phyloP scores from a whole-genome alignment of 2,329 filamentous ascomycete genomes.

The Trichoderma hamatum region DNA sequence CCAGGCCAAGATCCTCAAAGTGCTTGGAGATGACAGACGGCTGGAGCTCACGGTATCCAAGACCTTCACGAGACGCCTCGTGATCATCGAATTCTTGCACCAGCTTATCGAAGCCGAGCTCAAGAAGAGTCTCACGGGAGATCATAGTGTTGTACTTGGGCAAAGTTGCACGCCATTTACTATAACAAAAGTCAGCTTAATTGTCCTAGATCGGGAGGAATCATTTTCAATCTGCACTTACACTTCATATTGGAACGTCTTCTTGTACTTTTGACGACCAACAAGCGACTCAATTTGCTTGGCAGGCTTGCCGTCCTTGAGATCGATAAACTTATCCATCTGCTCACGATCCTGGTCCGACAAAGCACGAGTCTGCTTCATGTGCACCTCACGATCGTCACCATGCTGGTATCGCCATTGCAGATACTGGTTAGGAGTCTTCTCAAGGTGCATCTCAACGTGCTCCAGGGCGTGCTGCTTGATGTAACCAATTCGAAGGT shows the following conservation, averaged over 20 bases:
- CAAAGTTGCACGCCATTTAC: conserved; percentile 85
- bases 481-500: conserved; percentile 98
- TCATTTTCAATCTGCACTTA: conserved; percentile 47
- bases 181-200: conserved; percentile 35
- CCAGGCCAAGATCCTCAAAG: conserved; percentile 94
- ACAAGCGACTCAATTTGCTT: conserved; percentile 86
- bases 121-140: conserved; percentile 85
- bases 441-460: conserved; percentile 99
- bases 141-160: conserved; percentile 94
- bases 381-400: conserved; percentile 92
- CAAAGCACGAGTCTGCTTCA: conserved; percentile 94
- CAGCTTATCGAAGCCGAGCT: conserved; percentile 88
- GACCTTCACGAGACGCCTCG: conserved; percentile 96
- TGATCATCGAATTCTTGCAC: conserved; percentile 99
- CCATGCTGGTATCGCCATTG: conserved; percentile 98
- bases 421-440: conserved; percentile 98
- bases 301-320: conserved; percentile 77
- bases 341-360: conserved; percentile 84
- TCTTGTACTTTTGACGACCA: conserved; percentile 98
- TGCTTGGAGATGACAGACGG: conserved; percentile 95
- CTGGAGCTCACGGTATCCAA: conserved; percentile 91
- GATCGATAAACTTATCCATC: conserved; percentile 87
- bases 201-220: not conserved
- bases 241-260: conserved; percentile 98
- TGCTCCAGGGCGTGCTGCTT: conserved; percentile 99